Base-by-base conservation (phyloP, 1,284 basidiomycete genomes). In the Heterobasidion annosum region DNA sequence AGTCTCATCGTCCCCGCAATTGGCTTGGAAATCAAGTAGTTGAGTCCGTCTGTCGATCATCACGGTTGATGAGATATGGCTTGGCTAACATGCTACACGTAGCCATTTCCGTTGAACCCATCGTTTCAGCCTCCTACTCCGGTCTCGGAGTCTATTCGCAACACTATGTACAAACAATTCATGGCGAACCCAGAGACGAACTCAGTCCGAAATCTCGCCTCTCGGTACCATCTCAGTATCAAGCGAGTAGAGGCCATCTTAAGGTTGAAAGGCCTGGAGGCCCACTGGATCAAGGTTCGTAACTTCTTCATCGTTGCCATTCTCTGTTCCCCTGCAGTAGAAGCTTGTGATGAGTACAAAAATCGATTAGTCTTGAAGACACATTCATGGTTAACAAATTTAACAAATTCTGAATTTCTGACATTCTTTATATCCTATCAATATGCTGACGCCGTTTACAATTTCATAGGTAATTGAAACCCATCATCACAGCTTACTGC, bases 321-420 rank as follows among this genome's bases (percentile, higher is more conserved):
- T 9, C 15, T 37, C 50, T 58, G 42, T 58, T 54, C 55, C 52
- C 55, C 58, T 58, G 59, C 58, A 66, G 51, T 32, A 44, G 44
- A 51, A 37, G 56, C 61, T 47, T 56, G 63, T 76, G 87, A 88
- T 88, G 86, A 73, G 61, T 51, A 43, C 61, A 73, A 25, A 25
- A 76, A 77, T 78, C 83, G 87, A 89, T 91, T 90, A 89, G 87
- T 91, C 88, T 90, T 89, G 69, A 85, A 88, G 88, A 90, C 83
- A 64, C 57, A 61, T 59, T 66, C 65, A 78, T 85, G 84, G 82
- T 85, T 85, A 47, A n/a, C 79, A 68, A 78, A 61, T 56, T 61
- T 65, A 65, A 66, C 65, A 72, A 72, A 65, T 76, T 71, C 72
- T 75, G 74, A 74, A 57, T 58, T 34, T 53, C 43, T 37, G 19